phyloP scores from a whole-genome alignment of 2,329 filamentous ascomycete genomes.

The Thyridium curvatum region DNA sequence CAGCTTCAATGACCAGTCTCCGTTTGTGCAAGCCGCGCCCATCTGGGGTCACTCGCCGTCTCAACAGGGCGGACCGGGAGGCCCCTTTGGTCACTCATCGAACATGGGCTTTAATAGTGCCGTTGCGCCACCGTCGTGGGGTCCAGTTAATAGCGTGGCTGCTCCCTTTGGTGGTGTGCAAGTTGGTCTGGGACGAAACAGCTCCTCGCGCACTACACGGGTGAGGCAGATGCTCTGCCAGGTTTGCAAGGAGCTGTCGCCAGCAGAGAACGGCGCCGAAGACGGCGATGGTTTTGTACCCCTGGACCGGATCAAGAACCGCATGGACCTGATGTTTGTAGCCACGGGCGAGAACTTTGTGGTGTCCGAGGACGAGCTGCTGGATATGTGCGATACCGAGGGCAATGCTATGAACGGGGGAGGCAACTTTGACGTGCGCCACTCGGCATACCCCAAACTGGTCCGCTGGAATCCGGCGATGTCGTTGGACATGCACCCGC shows the following conservation, averaged over 20 bases:
- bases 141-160: slow-evolving; percentile 3
- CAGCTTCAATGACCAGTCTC: too few relatives aligned
- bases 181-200: slow-evolving; percentile 26
- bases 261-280: slow-evolving; percentile 16
- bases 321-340: slow-evolving; percentile 9
- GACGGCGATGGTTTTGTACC: slow-evolving; percentile 27
- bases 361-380: slow-evolving; percentile 59
- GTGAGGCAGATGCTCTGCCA: slow-evolving; percentile 71
- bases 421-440: slow-evolving; percentile 70
- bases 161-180: slow-evolving; percentile 21
- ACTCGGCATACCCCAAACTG: too few relatives aligned
- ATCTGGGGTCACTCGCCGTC: slow-evolving; percentile 16
- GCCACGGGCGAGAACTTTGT: slow-evolving; percentile 16
- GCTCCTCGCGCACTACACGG: too few relatives aligned
- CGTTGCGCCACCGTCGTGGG: slow-evolving; percentile 11
- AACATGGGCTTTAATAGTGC: slow-evolving; percentile 39
- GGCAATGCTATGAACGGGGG: slow-evolving; percentile 82
- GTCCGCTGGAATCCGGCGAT: too few relatives aligned
- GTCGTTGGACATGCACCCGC: too few relatives aligned
- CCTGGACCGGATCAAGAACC: slow-evolving; percentile 8
- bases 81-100: slow-evolving; percentile 26
- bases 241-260: slow-evolving; percentile 63
- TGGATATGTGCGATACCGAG: slow-evolving; percentile 85
- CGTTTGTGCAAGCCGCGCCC: too few relatives aligned
- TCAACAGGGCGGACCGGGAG: slow-evolving; percentile 6